Conservation (phyloP, 257 asterid genomes). For the Scutellaria barbata region DNA sequence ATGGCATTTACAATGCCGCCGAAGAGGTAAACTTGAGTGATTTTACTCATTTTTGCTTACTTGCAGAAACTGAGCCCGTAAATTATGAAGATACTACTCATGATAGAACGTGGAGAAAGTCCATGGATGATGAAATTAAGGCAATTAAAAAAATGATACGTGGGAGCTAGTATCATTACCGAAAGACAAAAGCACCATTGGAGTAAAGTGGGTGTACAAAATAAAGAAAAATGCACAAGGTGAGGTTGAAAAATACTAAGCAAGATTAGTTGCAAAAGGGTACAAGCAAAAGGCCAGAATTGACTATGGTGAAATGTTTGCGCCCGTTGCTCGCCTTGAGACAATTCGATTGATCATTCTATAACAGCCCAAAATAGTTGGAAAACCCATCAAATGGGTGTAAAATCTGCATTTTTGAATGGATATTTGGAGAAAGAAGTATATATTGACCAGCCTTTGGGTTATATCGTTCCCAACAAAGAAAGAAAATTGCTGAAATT, state of each 20-base stretch:
- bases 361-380: background rate
- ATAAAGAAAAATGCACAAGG: background rate
- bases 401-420: too few species aligned
- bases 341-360: background rate
- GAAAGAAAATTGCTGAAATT: too few species aligned
- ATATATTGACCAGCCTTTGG: too few species aligned
- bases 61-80: background rate
- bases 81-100: background rate
- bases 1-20: background rate
- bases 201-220: background rate
- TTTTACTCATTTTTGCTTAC: background rate
- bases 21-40: background rate
- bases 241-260: too few species aligned
- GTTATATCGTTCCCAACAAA: too few species aligned
- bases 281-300: too few species aligned
- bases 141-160: background rate
- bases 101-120: background rate
- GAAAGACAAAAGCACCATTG: too few species aligned
- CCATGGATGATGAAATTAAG: background rate
- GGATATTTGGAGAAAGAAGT: too few species aligned
- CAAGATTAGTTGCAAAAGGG: too few species aligned
- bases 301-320: too few species aligned
- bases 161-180: background rate
- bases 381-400: background rate
- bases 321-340: background rate